Base-by-base conservation (phyloP, 495 filamentous ascomycete genomes). In the Neurospora sp. region DNA sequence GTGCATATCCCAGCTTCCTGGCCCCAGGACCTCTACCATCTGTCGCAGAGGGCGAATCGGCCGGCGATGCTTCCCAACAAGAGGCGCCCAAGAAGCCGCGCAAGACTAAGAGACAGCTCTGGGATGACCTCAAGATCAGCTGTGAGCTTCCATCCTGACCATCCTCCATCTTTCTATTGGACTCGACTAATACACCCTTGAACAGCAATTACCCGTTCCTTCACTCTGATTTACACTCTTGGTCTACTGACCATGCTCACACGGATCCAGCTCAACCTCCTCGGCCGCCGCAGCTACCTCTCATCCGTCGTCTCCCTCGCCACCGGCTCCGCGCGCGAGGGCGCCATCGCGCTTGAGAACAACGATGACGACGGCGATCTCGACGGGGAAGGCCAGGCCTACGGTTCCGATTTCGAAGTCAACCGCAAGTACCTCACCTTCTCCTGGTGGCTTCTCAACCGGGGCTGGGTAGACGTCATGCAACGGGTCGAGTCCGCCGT, bases 81-180 rank as follows among this genome's bases (percentile, higher is more conserved):
- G 77, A 77, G 5, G 77, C 54, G 54, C 54, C 78, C 79, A 82
- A 78, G 54, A 88, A 85, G 77, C 84, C 89, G 69, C 90, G 90
- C 77, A 96, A 91, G 82, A 92, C 90, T 49, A 99, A 98, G 86
- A 88, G 90, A 35, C 93, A 98, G 83, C 85, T 99, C 20, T 99
- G 96, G 96, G 93, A 96, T 82, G 96, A 99, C 78, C 89, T 99
- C 77, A 99, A 97, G 78, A 97, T 99, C 75, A 92, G 88, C 83
- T 94, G 95, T 97, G 84, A 78, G 93, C 14, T 4, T 27, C 27
- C 27, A 31, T 31, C 1, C 39, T n/a, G 14, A 14, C n/a, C 16
- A 9, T 37, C 9, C 3, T 35, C 8, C 4, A 5, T 66, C 35
- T 49, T 20, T 20, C 4, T 27, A 1, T 2, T 18, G 10, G 31